Percentiles rank a stretch among this genome's conserved stretches.
Evolutionary conservation across 805 yeast species (phyloP).

Genomic region (Cyberlindnera nakhonratchasimensis): DNA sequence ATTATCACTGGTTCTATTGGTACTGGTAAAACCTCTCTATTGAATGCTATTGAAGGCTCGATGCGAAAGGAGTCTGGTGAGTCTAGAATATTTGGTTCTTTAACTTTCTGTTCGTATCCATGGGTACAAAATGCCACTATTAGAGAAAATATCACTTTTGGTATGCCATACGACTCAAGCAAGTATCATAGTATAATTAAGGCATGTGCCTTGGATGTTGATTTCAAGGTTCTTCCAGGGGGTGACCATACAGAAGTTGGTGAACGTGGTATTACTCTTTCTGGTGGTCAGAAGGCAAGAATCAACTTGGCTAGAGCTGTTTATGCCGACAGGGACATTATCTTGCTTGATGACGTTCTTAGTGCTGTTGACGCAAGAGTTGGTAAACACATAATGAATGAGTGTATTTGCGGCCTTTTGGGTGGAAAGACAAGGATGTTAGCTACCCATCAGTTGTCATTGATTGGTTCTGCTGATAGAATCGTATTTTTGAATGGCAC

Average conservation of each 20-base stretch:
- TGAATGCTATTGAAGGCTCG: constrained; percentile 67
- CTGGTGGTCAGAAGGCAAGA: constrained; percentile 91
- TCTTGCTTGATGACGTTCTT: constrained; percentile 72
- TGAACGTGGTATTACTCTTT: constrained; percentile 77
- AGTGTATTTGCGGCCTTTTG: constrained; percentile 61
- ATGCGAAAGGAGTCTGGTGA: constrained; percentile 57
- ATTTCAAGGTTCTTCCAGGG: constrained; percentile 62
- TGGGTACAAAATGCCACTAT: constrained; percentile 86
- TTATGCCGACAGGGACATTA: constrained; percentile 63
- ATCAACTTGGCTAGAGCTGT: constrained; percentile 77
- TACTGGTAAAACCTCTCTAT: constrained; percentile 72
- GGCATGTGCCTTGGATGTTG: constrained; percentile 66
- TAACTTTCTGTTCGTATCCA: constrained; percentile 58
- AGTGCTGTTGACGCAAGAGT: constrained; percentile 87
- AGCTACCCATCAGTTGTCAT: constrained; percentile 81
- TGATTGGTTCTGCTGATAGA: constrained; percentile 66
- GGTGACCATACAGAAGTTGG: constrained; percentile 82
- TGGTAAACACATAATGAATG: constrained; percentile 71
- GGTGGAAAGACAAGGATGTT: constrained; percentile 60
- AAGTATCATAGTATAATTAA: constrained; percentile 52
- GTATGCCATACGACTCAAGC: constrained; percentile 46
- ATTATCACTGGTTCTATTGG: constrained; percentile 81
- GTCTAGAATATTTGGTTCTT: constrained; percentile 50
- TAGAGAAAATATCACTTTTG: constrained; percentile 70
- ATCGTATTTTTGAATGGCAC: constrained; percentile 61